Percentiles rank a stretch among this genome's conserved stretches.
phyloP scores from a whole-genome alignment of 305 asterid species.

The Fraxinus baroniana region DNA sequence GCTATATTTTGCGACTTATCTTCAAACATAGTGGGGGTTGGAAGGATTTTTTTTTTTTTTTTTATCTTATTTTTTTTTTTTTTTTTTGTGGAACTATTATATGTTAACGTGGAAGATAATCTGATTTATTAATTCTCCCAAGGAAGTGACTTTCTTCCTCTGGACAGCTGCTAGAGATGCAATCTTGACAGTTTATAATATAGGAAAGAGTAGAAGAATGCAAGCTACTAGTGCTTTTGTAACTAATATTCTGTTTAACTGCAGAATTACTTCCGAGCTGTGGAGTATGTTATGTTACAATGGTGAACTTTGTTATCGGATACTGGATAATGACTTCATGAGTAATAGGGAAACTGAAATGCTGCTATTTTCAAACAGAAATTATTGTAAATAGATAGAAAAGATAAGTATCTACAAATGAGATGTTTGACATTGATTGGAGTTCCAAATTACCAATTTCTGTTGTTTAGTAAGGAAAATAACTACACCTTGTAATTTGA shows the following conservation, averaged over 20 bases:
- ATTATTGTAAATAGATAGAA: not conserved
- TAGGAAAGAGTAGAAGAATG: not conserved
- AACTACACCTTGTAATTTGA: not conserved
- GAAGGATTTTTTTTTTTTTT: not conserved
- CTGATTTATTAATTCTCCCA: not conserved
- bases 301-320: not conserved
- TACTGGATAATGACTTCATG: not conserved
- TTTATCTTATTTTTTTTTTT: no score
- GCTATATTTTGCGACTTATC: not conserved
- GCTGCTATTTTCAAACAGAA: not conserved
- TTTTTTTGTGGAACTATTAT: not conserved
- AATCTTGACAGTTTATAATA: not conserved
- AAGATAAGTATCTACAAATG: not conserved
- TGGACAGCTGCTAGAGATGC: constrained; percentile 1
- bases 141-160: not conserved
- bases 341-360: not conserved
- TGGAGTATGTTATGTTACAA: not conserved
- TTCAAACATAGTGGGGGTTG: not conserved
- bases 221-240: not conserved
- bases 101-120: not conserved
- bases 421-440: not conserved
- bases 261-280: not conserved
- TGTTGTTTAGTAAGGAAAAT: constrained; percentile 1
- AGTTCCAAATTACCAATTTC: not conserved
- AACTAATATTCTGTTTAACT: not conserved